Conservation (phyloP, 352 stramenopile species). For the Phytophthora capsici region DNA sequence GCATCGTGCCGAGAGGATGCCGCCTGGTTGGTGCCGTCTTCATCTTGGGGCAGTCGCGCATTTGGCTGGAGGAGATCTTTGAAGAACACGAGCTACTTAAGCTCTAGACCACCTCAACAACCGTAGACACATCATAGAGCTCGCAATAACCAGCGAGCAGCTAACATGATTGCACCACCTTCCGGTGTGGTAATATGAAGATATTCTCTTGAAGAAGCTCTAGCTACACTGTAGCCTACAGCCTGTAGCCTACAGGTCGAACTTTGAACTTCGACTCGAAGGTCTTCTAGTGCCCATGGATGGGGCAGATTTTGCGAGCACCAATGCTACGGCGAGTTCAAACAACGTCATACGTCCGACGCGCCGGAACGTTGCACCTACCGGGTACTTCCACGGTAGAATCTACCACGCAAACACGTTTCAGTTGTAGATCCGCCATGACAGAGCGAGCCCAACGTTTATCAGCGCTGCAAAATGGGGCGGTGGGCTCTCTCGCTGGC, state of each 20-base stretch:
- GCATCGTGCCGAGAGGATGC: conserved; percentile 73
- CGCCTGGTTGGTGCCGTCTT: conserved; percentile 86
- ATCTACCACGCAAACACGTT: background rate
- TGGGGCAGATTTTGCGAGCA: no score
- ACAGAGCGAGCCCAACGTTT: conserved; percentile 66
- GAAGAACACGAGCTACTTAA: conserved; percentile 67
- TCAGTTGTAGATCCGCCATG: conserved; percentile 26
- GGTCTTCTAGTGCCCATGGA: no score
- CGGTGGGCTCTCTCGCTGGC: conserved; percentile 76
- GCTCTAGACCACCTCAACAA: conserved; percentile 19
- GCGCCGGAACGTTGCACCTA: background rate
- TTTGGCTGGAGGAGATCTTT: conserved; percentile 74
- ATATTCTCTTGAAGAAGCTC: background rate
- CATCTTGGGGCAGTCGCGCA: conserved; percentile 78
- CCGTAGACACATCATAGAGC: conserved; percentile 26
- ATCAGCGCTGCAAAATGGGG: conserved; percentile 70
- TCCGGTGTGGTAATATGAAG: background rate
- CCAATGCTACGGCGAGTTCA: no score
- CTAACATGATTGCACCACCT: conserved; percentile 5
- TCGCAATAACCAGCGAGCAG: conserved; percentile 12
- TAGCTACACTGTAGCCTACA: no score
- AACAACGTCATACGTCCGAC: no score
- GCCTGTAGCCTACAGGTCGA: no score
- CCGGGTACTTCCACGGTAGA: background rate
- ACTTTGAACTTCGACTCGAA: no score